Evolutionary conservation across 1,139 yeast species (phyloP).

Genomic region (Trichomonascaceae sp.): DNA sequence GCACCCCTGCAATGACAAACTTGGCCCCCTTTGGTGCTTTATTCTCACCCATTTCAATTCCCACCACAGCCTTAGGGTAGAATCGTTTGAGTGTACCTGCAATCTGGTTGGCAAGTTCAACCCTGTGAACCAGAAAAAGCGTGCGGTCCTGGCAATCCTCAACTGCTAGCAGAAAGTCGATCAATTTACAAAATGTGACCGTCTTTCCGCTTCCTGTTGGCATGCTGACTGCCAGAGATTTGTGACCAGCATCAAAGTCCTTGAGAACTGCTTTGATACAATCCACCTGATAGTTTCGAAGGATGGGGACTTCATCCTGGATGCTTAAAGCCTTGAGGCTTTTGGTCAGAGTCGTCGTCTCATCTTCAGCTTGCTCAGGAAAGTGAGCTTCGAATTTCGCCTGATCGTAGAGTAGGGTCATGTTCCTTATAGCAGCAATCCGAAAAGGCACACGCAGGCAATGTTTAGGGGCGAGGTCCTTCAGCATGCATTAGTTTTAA

Average conservation of each 20-base stretch:
- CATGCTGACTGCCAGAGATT: constrained; percentile 65
- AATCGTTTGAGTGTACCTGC: constrained; percentile 33
- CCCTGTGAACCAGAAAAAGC: constrained; percentile 60
- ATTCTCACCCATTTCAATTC: constrained; percentile 57
- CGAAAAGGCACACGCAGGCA: too few relatives aligned
- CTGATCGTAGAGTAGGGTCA: too few relatives aligned
- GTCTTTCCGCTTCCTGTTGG: constrained; percentile 98
- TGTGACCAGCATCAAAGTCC: constrained; percentile 35
- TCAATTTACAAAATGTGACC: constrained; percentile 14
- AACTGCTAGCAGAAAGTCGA: background rate
- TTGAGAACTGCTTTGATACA: constrained; percentile 47
- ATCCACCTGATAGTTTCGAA: constrained; percentile 57
- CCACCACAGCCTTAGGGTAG: constrained; percentile 42
- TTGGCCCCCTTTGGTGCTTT: constrained; percentile 36
- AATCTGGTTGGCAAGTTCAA: constrained; percentile 69
- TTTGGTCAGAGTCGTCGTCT: too few relatives aligned
- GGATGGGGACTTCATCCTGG: too few relatives aligned
- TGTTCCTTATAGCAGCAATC: too few relatives aligned
- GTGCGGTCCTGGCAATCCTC: background rate
- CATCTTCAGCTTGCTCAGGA: too few relatives aligned
- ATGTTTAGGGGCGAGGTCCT: too few relatives aligned
- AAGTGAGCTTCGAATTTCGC: too few relatives aligned
- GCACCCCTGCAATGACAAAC: constrained; percentile 69
- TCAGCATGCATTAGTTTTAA: too few relatives aligned
- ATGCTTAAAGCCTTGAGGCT: too few relatives aligned